Evolutionary conservation across 1,139 yeast species (phyloP).

Genomic region (Scheffersomyces cryptocercus): DNA sequence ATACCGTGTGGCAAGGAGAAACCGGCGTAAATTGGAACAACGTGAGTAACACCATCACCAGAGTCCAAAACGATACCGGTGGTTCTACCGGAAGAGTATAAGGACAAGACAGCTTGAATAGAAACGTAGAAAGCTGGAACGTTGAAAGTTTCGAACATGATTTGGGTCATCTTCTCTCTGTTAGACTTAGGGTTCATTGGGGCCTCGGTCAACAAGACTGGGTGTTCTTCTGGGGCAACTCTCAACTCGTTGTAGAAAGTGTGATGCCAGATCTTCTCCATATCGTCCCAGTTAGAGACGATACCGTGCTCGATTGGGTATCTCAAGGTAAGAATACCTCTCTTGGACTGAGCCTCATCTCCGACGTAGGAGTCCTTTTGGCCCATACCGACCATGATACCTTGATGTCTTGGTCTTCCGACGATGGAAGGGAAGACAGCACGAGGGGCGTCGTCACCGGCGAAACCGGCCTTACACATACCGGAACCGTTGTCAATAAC

Average conservation of each 20-base stretch:
- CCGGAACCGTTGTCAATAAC: conserved; percentile 99
- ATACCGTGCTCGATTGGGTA: conserved; percentile 99
- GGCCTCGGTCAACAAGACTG: conserved; percentile 96
- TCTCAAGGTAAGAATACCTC: conserved; percentile 98
- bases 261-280: conserved; percentile 99
- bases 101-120: conserved; percentile 96
- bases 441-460: conserved; percentile 99
- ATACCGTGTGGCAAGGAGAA: conserved; percentile 99
- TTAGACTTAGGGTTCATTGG: conserved; percentile 99
- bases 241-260: conserved; percentile 96
- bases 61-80: conserved; percentile 99
- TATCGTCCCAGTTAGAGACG: conserved; percentile 99
- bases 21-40: conserved; percentile 99
- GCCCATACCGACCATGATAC: conserved; percentile 99
- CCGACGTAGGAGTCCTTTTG: conserved; percentile 99
- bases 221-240: conserved; percentile 99
- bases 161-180: conserved; percentile 99
- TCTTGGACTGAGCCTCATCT: conserved; percentile 99
- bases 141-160: conserved; percentile 97
- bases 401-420: conserved; percentile 99
- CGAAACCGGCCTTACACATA: conserved; percentile 99
- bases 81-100: conserved; percentile 99
- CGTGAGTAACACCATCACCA: conserved; percentile 99
- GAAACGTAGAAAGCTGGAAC: conserved; percentile 99
- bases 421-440: conserved; percentile 99